Evolutionary conservation across 163 green algal genomes (phyloP), one percentile per base, ranked within the genome.

Genomic region (Volvox carteri): DNA sequence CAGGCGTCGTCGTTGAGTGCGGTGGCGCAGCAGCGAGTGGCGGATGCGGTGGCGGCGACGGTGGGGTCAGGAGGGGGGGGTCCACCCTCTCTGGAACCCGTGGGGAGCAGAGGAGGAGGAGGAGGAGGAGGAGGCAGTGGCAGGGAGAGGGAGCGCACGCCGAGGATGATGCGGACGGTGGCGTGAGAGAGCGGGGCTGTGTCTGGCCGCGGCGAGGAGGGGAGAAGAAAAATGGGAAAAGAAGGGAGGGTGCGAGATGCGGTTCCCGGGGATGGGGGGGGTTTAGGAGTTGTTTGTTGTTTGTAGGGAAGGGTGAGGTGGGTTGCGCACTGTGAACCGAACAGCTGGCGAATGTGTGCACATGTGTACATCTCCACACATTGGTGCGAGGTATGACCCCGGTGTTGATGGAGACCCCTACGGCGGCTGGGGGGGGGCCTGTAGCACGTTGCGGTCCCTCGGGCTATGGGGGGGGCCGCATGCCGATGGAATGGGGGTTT

Each of bases 11-110:
- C 30, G 35, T 74, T 92, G 37, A 90, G 85, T 54, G 72, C 85
- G 25, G 90, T 85, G 35, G 58, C 65, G 50, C 90, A 92, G 85
- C 89, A 92, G 77, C 65, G 83, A 7, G 88, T 92, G 50, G 67
- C 62, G 35, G 88, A 92, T 37, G 88, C 88, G 14, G 88, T 92
- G 46, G 60, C 88, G 9, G 60, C 50, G 25, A 81, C 60, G 23
- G n/a, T 72, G 2, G 60, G 48, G 23, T 33, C 60, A 72, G 60
- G n/a, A 30, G 48, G 48, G 12, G 48, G 48, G 11, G 48, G 48
- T 58, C n/a, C n/a, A n/a, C n/a, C n/a, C n/a, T n/a, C n/a, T n/a
- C n/a, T n/a, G n/a, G n/a, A n/a, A n/a, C n/a, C n/a, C n/a, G n/a
- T n/a, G 54, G 54, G 3, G 5, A 65, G 28, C 8, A 23, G 7